Evolutionary conservation across 441 rosid species (phyloP).

Genomic region (Capsella rubella): DNA sequence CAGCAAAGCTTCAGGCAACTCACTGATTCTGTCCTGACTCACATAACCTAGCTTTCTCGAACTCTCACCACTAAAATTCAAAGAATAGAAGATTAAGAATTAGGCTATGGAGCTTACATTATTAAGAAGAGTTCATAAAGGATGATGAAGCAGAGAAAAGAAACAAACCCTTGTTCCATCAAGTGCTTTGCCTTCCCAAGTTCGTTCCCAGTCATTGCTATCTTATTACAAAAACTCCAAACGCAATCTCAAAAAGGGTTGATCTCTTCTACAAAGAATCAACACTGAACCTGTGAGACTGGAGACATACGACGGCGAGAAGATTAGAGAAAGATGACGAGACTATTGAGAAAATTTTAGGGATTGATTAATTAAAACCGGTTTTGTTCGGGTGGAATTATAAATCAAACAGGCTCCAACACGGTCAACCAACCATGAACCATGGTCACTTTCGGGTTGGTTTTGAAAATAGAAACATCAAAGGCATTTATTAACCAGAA

Average conservation of each 20-base stretch:
- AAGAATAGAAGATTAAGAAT: not conserved
- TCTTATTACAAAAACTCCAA: not conserved
- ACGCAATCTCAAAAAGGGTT: not conserved
- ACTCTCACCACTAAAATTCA: not conserved
- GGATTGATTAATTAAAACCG: not conserved
- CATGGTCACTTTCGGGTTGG: not conserved
- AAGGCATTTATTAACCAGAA: too few species aligned
- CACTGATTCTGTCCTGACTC: slow-evolving; percentile 13
- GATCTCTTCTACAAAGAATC: too few species aligned
- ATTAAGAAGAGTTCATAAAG: not conserved
- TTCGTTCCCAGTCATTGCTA: not conserved
- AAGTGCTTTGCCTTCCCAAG: not conserved
- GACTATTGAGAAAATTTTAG: not conserved
- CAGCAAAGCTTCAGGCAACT: slow-evolving; percentile 11
- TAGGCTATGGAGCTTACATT: not conserved
- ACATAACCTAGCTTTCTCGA: not conserved
- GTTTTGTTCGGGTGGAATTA: not conserved
- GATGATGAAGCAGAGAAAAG: not conserved
- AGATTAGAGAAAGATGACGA: not conserved
- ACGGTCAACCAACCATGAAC: too few species aligned
- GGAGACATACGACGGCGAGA: not conserved
- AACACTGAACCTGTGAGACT: not conserved
- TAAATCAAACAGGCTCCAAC: not conserved
- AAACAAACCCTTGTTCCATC: slow-evolving; percentile 10
- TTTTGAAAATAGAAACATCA: not conserved